Conservation (phyloP, 2,329 filamentous ascomycete species). For the Pyrenochaeta sp. region DNA sequence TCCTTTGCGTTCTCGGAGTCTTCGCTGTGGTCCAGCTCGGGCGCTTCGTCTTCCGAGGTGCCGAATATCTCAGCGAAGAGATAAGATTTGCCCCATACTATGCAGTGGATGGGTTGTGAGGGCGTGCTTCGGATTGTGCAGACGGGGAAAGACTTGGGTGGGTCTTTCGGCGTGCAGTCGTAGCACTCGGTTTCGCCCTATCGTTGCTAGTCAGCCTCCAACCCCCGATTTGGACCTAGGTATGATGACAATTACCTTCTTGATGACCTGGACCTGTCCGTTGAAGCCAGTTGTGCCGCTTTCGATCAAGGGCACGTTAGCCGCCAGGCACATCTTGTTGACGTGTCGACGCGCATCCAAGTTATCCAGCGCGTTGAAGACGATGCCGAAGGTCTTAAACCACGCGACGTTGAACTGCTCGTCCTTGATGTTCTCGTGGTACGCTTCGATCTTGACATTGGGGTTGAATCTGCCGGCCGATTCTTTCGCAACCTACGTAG, state of each 20-base stretch:
- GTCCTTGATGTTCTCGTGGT: slow-evolving; percentile 97
- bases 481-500: slow-evolving; percentile 82
- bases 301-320: slow-evolving; percentile 89
- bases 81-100: slow-evolving; percentile 98
- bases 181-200: slow-evolving; percentile 90
- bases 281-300: slow-evolving; percentile 98
- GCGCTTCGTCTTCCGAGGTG: slow-evolving; percentile 83
- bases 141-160: slow-evolving; percentile 91
- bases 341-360: slow-evolving; percentile 92
- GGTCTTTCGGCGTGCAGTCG: slow-evolving; percentile 89
- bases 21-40: slow-evolving; percentile 79
- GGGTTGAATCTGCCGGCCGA: slow-evolving; percentile 92
- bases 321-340: slow-evolving; percentile 95
- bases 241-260: slow-evolving; percentile 63
- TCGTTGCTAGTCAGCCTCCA: slow-evolving; percentile 1
- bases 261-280: slow-evolving; percentile 96
- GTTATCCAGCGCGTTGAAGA: slow-evolving; percentile 98
- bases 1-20: slow-evolving; percentile 86
- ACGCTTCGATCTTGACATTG: slow-evolving; percentile 81
- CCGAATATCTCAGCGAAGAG: slow-evolving; percentile 95
- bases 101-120: slow-evolving; percentile 96
- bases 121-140: slow-evolving; percentile 98
- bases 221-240: not conserved
- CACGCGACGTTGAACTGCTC: slow-evolving; percentile 83
- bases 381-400: slow-evolving; percentile 83